phyloP scores from a whole-genome alignment of 108 stramenopile genomes.

The Asterionellopsis glacialis region DNA sequence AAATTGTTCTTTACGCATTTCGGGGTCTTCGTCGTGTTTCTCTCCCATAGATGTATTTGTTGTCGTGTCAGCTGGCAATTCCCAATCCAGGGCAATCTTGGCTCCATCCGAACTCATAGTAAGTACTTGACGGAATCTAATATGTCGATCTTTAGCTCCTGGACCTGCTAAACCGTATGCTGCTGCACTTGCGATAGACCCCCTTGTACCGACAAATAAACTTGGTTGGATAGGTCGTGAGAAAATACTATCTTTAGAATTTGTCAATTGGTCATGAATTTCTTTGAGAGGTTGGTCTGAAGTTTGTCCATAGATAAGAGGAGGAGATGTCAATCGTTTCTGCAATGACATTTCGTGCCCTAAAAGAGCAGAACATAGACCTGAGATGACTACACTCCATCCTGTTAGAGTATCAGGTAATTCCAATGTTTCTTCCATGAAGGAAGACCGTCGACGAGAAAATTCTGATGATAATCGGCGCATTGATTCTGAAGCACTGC shows the following conservation, averaged over 20 bases:
- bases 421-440: conserved; percentile 16
- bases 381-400: conserved; percentile 49
- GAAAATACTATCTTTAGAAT: conserved; percentile 38
- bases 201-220: conserved; percentile 77
- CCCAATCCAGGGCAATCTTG: conserved; percentile 74
- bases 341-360: conserved; percentile 60
- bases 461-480: conserved; percentile 19
- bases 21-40: conserved; percentile 1
- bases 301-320: conserved; percentile 60
- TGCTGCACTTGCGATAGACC: conserved; percentile 50
- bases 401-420: conserved; percentile 60
- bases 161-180: conserved; percentile 61
- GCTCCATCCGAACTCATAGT: conserved; percentile 69
- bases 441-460: conserved; percentile 32
- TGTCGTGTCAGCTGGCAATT: conserved; percentile 34
- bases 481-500: too few species aligned
- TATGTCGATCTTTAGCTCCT: conserved; percentile 8
- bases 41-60: not conserved
- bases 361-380: conserved; percentile 29
- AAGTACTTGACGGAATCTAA: conserved; percentile 61
- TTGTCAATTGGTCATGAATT: conserved; percentile 27
- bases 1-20: conserved; percentile 21
- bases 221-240: conserved; percentile 61
- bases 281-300: conserved; percentile 4
- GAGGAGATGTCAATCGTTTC: conserved; percentile 46